Evolutionary conservation across 1,284 basidiomycete genomes (phyloP).

Genomic region (Malassezia globosa): DNA sequence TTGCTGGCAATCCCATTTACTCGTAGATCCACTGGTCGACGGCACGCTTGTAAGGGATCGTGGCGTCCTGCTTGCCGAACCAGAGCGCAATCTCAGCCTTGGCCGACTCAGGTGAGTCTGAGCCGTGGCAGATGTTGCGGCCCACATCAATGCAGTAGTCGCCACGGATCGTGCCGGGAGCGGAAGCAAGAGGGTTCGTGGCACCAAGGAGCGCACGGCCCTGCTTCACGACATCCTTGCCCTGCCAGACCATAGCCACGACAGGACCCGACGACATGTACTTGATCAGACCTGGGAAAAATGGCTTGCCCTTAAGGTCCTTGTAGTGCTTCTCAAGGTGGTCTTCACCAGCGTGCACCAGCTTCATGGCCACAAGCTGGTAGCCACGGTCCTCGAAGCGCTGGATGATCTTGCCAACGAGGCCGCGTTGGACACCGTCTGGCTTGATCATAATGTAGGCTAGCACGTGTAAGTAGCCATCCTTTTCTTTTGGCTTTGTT

Average conservation of each 20-base stretch:
- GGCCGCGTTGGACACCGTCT: slow-evolving; percentile 36
- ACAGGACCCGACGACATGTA: slow-evolving; percentile 80
- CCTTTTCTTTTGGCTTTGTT: too few relatives aligned
- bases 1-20: too few relatives aligned
- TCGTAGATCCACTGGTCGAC: slow-evolving; percentile 46
- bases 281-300: slow-evolving; percentile 47
- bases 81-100: slow-evolving; percentile 46
- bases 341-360: slow-evolving; percentile 22
- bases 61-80: slow-evolving; percentile 44
- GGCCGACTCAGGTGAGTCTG: slow-evolving; percentile 54
- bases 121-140: slow-evolving; percentile 57
- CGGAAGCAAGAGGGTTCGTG: slow-evolving; percentile 86
- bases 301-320: slow-evolving; percentile 47
- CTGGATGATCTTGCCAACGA: slow-evolving; percentile 38
- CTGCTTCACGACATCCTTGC: slow-evolving; percentile 55
- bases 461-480: background rate
- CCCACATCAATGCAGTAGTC: slow-evolving; percentile 69
- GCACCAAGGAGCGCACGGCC: slow-evolving; percentile 90
- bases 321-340: slow-evolving; percentile 47
- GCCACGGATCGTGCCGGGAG: slow-evolving; percentile 51
- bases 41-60: slow-evolving; percentile 38
- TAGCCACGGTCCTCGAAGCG: slow-evolving; percentile 37
- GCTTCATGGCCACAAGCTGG: slow-evolving; percentile 20
- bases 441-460: slow-evolving; percentile 47
- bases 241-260: slow-evolving; percentile 92